These are phyloP conservation scores for Puya raimondii DNA, from an alignment of 176 grass and related monocot genomes.

Conservation along the genomic window DNA sequence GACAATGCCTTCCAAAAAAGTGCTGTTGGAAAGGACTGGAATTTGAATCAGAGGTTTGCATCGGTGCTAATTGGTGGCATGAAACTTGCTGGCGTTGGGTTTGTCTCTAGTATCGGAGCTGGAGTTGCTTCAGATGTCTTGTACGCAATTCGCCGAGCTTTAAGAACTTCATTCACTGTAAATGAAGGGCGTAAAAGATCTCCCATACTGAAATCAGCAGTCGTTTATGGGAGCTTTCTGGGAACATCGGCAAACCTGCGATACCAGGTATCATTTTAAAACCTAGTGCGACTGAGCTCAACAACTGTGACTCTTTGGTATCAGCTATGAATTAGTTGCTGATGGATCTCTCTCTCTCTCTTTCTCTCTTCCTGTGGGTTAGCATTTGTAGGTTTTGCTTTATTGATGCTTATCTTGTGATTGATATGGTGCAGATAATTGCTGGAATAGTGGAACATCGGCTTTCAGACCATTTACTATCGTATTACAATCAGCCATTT, in stretches of 20 bases:
- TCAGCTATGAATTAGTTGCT: not conserved
- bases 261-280: conserved; percentile 59
- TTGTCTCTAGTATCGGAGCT: conserved; percentile 92
- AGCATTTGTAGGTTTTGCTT: not conserved
- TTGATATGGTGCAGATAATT: conserved; percentile 51
- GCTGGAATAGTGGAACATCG: conserved; percentile 92
- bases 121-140: conserved; percentile 75
- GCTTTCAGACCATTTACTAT: conserved; percentile 64
- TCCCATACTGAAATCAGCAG: conserved; percentile 68
- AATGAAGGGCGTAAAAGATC: conserved; percentile 39
- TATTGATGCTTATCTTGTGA: not conserved
- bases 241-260: conserved; percentile 95
- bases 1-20: conserved; percentile 98
- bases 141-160: conserved; percentile 42
- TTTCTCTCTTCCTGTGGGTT: too few relatives aligned
- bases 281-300: conserved; percentile 5
- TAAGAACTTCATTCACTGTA: conserved; percentile 45
- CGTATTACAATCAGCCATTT: conserved; percentile 63
- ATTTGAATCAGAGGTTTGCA: conserved; percentile 67
- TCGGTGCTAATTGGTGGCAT: conserved; percentile 75
- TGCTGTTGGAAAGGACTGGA: conserved; percentile 63
- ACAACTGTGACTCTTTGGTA: not conserved
- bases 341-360: too few relatives aligned
- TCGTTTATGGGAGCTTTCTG: conserved; percentile 80
- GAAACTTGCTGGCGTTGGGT: conserved; percentile 89